phyloP scores from a whole-genome alignment of 768 basidiomycete species.

The Hygrocybe coccinea region DNA sequence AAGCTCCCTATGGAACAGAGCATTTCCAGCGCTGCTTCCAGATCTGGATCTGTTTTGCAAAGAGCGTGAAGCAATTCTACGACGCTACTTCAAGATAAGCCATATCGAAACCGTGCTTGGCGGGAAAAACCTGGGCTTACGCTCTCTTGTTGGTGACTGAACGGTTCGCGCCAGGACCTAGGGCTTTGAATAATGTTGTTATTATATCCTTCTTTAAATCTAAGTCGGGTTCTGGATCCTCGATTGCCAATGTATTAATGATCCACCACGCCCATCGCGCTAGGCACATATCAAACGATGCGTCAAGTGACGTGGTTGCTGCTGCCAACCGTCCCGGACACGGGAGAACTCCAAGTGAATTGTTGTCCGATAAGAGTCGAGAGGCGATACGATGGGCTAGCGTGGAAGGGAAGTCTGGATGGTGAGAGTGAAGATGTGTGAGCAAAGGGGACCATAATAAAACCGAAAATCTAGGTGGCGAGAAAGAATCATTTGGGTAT shows the following conservation, averaged over 20 bases:
- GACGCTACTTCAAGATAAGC: not conserved
- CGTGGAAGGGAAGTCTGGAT: slow-evolving; percentile 37
- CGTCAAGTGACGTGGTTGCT: slow-evolving; percentile 25
- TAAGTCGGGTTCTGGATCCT: slow-evolving; percentile 26
- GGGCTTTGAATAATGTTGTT: slow-evolving; percentile 41
- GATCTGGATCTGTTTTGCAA: slow-evolving; percentile 32
- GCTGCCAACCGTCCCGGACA: slow-evolving; percentile 31
- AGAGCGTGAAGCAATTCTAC: slow-evolving; percentile 39
- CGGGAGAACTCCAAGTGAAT: slow-evolving; percentile 50
- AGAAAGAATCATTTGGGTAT: slow-evolving; percentile 25
- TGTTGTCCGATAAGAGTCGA: not conserved
- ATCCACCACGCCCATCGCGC: slow-evolving; percentile 71
- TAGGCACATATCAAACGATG: slow-evolving; percentile 53
- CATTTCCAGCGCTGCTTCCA: slow-evolving; percentile 26
- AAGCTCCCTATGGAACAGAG: slow-evolving; percentile 12
- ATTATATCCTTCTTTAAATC: slow-evolving; percentile 46
- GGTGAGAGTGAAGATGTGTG: slow-evolving; percentile 41
- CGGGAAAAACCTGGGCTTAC: slow-evolving; percentile 26
- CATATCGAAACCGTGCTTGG: not conserved
- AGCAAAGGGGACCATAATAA: slow-evolving; percentile 66
- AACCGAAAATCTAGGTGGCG: slow-evolving; percentile 50
- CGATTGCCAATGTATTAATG: slow-evolving; percentile 36
- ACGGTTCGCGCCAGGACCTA: slow-evolving; percentile 37
- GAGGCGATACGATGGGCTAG: slow-evolving; percentile 40
- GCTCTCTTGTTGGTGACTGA: slow-evolving; percentile 22